These are phyloP conservation scores for Tausonia pullulans DNA, from an alignment of 1,284 basidiomycete species.

Conservation along the genomic window DNA sequence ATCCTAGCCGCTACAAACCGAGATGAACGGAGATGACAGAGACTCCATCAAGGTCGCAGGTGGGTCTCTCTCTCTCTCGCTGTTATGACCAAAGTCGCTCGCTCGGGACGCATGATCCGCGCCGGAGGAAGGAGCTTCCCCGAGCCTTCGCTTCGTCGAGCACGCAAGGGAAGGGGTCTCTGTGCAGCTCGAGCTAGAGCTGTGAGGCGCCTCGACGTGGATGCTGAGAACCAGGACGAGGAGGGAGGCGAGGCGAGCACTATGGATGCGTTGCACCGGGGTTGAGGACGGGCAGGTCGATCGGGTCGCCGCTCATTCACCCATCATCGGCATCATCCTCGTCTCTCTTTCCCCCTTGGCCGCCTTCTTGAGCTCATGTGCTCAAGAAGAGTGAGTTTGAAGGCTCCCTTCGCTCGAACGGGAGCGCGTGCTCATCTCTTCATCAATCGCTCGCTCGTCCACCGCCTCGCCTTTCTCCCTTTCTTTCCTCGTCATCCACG, in stretches of 20 bases:
- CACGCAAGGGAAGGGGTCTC: background rate
- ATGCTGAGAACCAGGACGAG: background rate
- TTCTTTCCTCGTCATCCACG: slow-evolving; percentile 8
- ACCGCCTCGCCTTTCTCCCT: too few species aligned
- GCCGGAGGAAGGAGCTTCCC: background rate
- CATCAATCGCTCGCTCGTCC: slow-evolving; percentile 3
- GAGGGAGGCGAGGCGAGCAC: background rate
- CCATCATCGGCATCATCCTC: background rate
- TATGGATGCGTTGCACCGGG: too few species aligned
- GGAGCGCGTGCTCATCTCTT: background rate
- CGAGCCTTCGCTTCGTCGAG: background rate
- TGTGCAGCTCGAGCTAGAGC: background rate
- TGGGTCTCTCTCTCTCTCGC: slow-evolving; percentile 27
- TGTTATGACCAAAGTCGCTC: background rate
- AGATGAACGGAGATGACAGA: background rate
- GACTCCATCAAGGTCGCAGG: slow-evolving; percentile 72
- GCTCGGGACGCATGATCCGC: too few species aligned
- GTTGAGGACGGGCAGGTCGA: too few species aligned
- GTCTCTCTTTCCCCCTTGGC: background rate
- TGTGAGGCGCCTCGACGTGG: background rate
- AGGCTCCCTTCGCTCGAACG: background rate
- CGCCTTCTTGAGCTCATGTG: background rate
- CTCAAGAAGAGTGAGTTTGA: background rate
- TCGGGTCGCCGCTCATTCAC: background rate
- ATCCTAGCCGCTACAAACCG: background rate